phyloP scores from a whole-genome alignment of 2,329 filamentous ascomycete genomes.

The Hypoxylon sp. region DNA sequence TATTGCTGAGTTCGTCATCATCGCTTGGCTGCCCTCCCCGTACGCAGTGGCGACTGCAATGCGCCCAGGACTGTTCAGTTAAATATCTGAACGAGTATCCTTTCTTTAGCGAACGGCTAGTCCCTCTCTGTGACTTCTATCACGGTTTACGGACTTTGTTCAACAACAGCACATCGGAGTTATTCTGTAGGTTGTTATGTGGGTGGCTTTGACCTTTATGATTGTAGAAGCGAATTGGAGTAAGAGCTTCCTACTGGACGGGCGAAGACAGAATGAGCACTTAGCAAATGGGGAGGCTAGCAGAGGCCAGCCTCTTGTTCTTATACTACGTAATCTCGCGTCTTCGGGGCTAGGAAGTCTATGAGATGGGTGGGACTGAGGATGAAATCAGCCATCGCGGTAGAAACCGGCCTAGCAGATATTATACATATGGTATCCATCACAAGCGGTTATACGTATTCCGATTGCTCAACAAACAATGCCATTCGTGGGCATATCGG shows the following conservation, averaged over 20 bases:
- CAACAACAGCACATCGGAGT: neutral
- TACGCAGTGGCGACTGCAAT: neutral
- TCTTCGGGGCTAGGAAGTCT: conserved; percentile 16
- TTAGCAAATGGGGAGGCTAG: neutral
- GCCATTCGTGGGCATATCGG: conserved; percentile 11
- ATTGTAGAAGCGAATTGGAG: neutral
- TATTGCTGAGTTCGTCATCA: conserved; percentile 14
- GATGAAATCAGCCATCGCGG: conserved; percentile 17
- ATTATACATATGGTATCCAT: conserved; percentile 15
- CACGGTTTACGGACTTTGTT: neutral
- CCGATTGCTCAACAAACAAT: conserved; percentile 20
- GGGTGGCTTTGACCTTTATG: neutral
- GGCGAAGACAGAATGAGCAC: neutral
- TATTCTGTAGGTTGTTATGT: neutral
- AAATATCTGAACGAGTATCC: neutral
- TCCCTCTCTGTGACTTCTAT: neutral
- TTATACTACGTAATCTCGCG: conserved; percentile 21
- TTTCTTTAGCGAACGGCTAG: neutral
- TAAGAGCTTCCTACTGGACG: neutral
- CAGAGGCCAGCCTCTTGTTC: conserved; percentile 4
- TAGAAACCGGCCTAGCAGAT: conserved; percentile 11
- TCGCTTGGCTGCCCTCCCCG: neutral
- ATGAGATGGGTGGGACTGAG: conserved; percentile 13
- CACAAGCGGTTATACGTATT: conserved; percentile 6
- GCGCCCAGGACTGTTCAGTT: neutral